These are phyloP conservation scores for Colletotrichum ledebouriae DNA, from an alignment of 2,329 filamentous ascomycete species.

Conservation along the genomic window DNA sequence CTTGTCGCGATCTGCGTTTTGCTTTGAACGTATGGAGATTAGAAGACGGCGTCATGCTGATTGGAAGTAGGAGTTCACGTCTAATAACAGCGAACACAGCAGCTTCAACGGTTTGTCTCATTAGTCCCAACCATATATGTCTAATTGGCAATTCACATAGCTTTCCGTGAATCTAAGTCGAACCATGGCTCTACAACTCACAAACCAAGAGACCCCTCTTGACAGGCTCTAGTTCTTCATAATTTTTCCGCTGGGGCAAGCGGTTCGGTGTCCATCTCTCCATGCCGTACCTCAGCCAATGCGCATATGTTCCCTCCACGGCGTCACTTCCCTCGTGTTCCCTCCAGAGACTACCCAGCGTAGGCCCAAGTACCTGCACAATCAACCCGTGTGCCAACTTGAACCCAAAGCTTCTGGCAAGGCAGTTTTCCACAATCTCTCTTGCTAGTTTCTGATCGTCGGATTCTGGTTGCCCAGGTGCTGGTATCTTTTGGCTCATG, in stretches of 20 bases:
- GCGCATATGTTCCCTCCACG: constrained; percentile 64
- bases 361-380: constrained; percentile 61
- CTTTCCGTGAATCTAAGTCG: too few relatives aligned
- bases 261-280: constrained; percentile 60
- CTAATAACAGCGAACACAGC: too few relatives aligned
- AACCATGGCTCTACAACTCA: constrained; percentile 36
- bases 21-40: background rate
- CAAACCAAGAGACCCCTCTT: constrained; percentile 50
- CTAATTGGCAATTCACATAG: too few relatives aligned
- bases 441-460: constrained; percentile 62
- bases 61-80: too few relatives aligned
- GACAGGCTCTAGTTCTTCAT: constrained; percentile 52
- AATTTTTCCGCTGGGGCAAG: constrained; percentile 53
- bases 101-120: too few relatives aligned
- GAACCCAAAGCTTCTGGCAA: constrained; percentile 65
- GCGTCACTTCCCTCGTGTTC: constrained; percentile 62
- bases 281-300: constrained; percentile 66
- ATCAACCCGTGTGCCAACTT: constrained; percentile 70
- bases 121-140: too few relatives aligned
- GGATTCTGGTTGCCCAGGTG: constrained; percentile 54
- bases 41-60: too few relatives aligned
- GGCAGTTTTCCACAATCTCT: constrained; percentile 64
- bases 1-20: background rate
- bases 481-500: constrained; percentile 59
- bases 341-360: constrained; percentile 67